phyloP scores from a whole-genome alignment of 495 filamentous ascomycete species.

The Astrothelium subdiscretum region DNA sequence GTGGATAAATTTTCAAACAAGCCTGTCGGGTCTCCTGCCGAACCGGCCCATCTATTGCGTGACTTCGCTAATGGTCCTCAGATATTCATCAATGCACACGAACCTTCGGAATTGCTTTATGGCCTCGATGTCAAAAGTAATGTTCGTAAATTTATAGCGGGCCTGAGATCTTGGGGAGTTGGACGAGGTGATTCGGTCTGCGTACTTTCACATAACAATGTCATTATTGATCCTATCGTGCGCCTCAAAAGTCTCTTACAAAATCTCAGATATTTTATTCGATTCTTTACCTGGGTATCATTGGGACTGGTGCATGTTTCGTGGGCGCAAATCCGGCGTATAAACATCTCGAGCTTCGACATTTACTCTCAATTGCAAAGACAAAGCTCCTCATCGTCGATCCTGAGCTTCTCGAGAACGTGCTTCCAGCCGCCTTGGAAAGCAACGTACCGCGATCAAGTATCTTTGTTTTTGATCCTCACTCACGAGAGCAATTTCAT shows the following conservation, averaged over 20 bases:
- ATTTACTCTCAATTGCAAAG: conserved; percentile 31
- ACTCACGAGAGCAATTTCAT: conserved; percentile 34
- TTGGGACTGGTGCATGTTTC: conserved; percentile 30
- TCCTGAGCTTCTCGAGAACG: conserved; percentile 35
- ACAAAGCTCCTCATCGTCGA: conserved; percentile 35
- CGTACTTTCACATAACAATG: conserved; percentile 22
- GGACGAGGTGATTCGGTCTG: conserved; percentile 23
- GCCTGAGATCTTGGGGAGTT: conserved; percentile 18
- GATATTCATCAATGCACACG: conserved; percentile 21
- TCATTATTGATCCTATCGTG: background rate
- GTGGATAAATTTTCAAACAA: background rate
- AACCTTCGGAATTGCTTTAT: conserved; percentile 16
- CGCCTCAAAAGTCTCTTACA: background rate
- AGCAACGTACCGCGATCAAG: conserved; percentile 29
- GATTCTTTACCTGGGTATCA: conserved; percentile 25
- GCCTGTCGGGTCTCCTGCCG: background rate
- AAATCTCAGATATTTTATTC: conserved; percentile 21
- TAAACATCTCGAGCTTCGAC: conserved; percentile 30
- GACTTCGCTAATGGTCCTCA: background rate
- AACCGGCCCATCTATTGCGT: background rate
- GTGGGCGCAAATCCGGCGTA: conserved; percentile 33
- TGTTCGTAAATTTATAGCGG: conserved; percentile 23
- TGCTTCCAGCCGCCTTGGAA: conserved; percentile 34
- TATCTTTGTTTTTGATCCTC: conserved; percentile 47
- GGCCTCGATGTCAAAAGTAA: conserved; percentile 12